Evolutionary conservation across 2,329 filamentous ascomycete genomes (phyloP).

Genomic region (Berkeleyomyces rouxiae): DNA sequence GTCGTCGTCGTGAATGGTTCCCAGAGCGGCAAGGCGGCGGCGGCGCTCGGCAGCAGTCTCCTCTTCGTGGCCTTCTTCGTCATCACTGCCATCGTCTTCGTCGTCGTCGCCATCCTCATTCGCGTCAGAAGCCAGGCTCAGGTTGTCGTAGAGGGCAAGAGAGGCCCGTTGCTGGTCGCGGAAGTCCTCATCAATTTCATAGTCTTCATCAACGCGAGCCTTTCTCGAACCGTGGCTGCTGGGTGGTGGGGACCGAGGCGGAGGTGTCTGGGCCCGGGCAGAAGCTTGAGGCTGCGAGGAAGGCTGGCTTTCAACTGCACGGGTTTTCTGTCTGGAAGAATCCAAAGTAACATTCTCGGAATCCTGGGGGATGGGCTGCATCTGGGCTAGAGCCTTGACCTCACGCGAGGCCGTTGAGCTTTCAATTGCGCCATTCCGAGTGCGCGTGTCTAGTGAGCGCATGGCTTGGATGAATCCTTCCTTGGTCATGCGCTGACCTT

Average conservation of each 20-base stretch:
- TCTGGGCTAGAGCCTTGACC: conserved; percentile 33
- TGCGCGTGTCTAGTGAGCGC: conserved; percentile 51
- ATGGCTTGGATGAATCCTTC: conserved; percentile 64
- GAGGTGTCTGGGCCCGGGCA: neutral
- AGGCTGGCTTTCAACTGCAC: neutral
- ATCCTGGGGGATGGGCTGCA: conserved; percentile 18
- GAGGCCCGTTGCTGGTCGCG: neutral
- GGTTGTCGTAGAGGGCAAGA: neutral
- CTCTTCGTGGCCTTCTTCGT: conserved; percentile 30
- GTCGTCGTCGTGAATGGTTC: conserved; percentile 31
- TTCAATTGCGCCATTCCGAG: conserved; percentile 37
- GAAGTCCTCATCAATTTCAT: neutral
- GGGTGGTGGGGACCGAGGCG: neutral
- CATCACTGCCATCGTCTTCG: conserved; percentile 36
- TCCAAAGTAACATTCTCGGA: neutral
- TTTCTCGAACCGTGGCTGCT: neutral
- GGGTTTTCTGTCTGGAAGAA: neutral
- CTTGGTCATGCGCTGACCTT: conserved; percentile 62
- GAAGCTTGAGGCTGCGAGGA: neutral
- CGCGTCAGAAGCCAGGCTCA: neutral
- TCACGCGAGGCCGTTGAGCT: conserved; percentile 31
- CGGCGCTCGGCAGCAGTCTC: conserved; percentile 63
- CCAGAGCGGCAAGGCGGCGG: conserved; percentile 56
- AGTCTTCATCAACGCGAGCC: neutral
- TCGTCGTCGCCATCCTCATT: conserved; percentile 26